Evolutionary conservation across 1,284 basidiomycete genomes (phyloP).

Genomic region (Austroboletus novae-zelandiae): DNA sequence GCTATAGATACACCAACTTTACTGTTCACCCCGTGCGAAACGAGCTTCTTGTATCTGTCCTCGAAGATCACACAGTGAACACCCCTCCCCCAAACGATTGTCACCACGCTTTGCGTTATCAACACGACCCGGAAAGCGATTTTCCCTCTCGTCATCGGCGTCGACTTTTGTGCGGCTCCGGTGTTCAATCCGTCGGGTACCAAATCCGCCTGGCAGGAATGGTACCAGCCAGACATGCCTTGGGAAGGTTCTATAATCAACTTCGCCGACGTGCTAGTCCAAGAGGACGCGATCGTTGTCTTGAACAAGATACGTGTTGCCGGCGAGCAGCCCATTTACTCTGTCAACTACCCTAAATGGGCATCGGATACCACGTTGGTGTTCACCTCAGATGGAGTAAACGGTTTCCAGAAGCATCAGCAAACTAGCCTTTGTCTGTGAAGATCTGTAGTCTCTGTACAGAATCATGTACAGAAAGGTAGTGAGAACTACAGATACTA

Average conservation of each 20-base stretch:
- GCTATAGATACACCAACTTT: slow-evolving; percentile 53
- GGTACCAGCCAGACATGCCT: slow-evolving; percentile 81
- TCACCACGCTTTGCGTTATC: slow-evolving; percentile 49
- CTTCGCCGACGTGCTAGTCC: slow-evolving; percentile 46
- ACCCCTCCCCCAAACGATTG: slow-evolving; percentile 49
- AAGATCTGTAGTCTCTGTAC: too few relatives aligned
- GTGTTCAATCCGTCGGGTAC: slow-evolving; percentile 67
- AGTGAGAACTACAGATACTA: too few relatives aligned
- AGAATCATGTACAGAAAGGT: too few relatives aligned
- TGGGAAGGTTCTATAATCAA: slow-evolving; percentile 70
- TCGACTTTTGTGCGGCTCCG: slow-evolving; percentile 58
- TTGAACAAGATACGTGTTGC: slow-evolving; percentile 41
- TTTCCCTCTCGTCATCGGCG: slow-evolving; percentile 38
- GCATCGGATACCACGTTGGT: slow-evolving; percentile 53
- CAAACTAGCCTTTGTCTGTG: slow-evolving; percentile 63
- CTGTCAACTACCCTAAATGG: slow-evolving; percentile 62
- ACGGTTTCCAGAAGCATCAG: slow-evolving; percentile 62
- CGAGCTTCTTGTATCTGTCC: slow-evolving; percentile 35
- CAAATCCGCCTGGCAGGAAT: slow-evolving; percentile 67
- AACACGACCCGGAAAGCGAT: slow-evolving; percentile 34
- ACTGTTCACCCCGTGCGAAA: slow-evolving; percentile 24
- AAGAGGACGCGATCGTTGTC: slow-evolving; percentile 31
- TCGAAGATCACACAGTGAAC: slow-evolving; percentile 60
- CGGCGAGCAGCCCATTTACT: slow-evolving; percentile 46
- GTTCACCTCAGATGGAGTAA: slow-evolving; percentile 62